These are phyloP conservation scores for Metrosideros polymorpha DNA, from an alignment of 441 rosid species.

Conservation along the genomic window DNA sequence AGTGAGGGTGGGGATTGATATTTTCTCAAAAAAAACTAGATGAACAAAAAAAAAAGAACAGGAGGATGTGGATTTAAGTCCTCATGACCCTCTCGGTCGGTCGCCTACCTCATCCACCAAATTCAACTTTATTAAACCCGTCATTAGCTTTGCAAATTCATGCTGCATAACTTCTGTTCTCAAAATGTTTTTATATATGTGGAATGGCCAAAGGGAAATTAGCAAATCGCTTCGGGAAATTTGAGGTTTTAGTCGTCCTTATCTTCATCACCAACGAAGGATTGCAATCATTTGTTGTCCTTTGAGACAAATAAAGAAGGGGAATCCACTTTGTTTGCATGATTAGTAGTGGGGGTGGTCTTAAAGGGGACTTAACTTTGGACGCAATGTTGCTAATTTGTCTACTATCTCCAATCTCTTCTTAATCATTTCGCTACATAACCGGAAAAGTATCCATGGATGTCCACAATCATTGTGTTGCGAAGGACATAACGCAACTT, in stretches of 20 bases:
- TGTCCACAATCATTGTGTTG: not conserved
- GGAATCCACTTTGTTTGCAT: not conserved
- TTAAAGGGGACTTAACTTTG: not conserved
- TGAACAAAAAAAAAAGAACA: not conserved
- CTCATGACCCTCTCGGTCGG: not conserved
- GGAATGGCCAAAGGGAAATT: not conserved
- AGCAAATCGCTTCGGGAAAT: not conserved
- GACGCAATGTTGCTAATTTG: not conserved
- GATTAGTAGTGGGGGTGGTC: not conserved
- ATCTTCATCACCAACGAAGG: not conserved
- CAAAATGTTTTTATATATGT: not conserved
- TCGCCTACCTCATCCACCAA: not conserved
- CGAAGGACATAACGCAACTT: not conserved
- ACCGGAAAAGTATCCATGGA: not conserved
- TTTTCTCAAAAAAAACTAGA: no score
- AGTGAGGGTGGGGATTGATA: no score
- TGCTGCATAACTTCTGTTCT: not conserved
- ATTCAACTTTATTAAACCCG: not conserved
- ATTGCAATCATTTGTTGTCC: not conserved
- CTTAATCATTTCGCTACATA: not conserved
- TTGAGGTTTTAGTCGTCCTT: not conserved
- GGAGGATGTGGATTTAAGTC: not conserved
- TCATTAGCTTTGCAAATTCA: not conserved
- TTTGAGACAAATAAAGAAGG: not conserved
- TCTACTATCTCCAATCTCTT: not conserved